A percentile compares a stretch with the other conserved stretches of the same genome.
Evolutionary conservation across 225 moss, liverwort and hornwort genomes (phyloP).

Genomic region (Thuidium tamariscinum): DNA sequence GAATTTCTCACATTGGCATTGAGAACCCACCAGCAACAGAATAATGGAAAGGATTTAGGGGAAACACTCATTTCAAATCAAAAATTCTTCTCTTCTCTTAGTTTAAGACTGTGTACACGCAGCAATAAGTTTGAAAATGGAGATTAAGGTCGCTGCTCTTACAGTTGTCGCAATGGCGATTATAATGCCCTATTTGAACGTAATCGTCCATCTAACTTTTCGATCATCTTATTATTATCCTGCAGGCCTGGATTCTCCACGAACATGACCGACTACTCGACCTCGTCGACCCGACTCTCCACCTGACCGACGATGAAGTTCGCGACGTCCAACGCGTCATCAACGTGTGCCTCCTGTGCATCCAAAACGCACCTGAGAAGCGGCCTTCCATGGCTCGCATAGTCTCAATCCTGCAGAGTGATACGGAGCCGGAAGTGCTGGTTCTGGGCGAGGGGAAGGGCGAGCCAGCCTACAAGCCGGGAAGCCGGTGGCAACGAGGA

Average conservation of each 20-base stretch:
- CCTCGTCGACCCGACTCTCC: not conserved
- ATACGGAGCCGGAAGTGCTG: not conserved
- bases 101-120: too few species aligned
- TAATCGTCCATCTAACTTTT: not conserved
- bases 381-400: constrained; percentile 3
- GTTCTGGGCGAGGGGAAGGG: not conserved
- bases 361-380: not conserved
- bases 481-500: not conserved
- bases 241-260: not conserved
- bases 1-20: too few species aligned
- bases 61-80: too few species aligned
- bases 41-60: too few species aligned
- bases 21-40: too few species aligned
- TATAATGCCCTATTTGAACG: fast-evolving
- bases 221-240: not conserved
- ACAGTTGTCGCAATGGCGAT: too few species aligned
- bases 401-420: constrained; percentile 7
- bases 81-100: too few species aligned
- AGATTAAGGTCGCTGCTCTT: too few species aligned
- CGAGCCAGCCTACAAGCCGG: not conserved
- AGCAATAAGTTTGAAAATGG: too few species aligned
- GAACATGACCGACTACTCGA: not conserved
- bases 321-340: constrained; percentile 2
- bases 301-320: not conserved
- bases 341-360: constrained; percentile 7